Conservation (phyloP, 768 basidiomycete species). For the Sporobolomyces roseus region DNA sequence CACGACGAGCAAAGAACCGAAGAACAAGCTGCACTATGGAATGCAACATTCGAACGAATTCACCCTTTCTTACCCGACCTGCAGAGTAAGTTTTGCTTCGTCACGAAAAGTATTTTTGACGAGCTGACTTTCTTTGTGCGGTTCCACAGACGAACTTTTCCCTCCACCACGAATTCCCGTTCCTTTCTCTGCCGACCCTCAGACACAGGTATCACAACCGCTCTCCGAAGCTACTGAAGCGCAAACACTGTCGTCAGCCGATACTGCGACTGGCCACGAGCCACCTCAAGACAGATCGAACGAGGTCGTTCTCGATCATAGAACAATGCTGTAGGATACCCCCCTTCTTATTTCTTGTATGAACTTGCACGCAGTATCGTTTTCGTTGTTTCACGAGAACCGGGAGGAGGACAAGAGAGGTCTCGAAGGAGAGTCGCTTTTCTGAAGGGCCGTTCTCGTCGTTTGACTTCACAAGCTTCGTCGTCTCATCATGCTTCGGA, state of each 20-base stretch:
- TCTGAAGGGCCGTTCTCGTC: too few relatives aligned
- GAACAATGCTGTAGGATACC: constrained; percentile 10
- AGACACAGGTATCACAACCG: not conserved
- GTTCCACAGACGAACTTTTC: constrained; percentile 29
- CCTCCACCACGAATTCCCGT: constrained; percentile 30
- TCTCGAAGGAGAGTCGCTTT: too few relatives aligned
- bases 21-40: constrained; percentile 66
- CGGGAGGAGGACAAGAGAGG: too few relatives aligned
- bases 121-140: not conserved
- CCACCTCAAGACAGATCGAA: constrained; percentile 5
- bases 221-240: not conserved
- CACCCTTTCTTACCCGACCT: constrained; percentile 91
- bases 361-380: too few relatives aligned
- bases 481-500: too few relatives aligned
- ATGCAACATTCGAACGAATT: constrained; percentile 74
- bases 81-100: constrained; percentile 54
- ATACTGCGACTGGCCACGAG: not conserved
- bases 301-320: constrained; percentile 13
- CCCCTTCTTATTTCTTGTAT: too few relatives aligned
- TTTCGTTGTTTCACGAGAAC: too few relatives aligned
- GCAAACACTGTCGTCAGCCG: not conserved
- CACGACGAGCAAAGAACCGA: constrained; percentile 51
- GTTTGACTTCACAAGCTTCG: too few relatives aligned
- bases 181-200: constrained; percentile 15
- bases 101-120: not conserved